phyloP scores from a whole-genome alignment of 2,329 filamentous ascomycete genomes.

The Zymoseptoria crescenta region DNA sequence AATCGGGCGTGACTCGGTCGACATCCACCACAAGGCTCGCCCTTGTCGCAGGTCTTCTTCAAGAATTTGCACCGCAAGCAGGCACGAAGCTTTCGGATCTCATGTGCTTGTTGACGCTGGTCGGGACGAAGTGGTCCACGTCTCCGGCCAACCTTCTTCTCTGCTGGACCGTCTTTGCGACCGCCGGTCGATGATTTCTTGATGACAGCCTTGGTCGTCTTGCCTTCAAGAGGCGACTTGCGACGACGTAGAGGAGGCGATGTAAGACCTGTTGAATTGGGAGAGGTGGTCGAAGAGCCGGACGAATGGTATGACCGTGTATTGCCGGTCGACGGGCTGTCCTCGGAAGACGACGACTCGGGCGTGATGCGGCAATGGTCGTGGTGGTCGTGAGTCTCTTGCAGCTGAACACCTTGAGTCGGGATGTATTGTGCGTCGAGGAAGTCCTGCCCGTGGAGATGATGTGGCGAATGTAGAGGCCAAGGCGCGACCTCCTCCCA shows the following conservation, averaged over 20 bases:
- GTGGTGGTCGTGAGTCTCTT: constrained; percentile 14
- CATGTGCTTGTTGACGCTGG: constrained; percentile 90
- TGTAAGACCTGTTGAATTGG: constrained; percentile 28
- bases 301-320: constrained; percentile 21
- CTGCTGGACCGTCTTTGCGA: constrained; percentile 67
- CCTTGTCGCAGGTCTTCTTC: constrained; percentile 98
- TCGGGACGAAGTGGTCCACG: constrained; percentile 85
- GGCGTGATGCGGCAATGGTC: constrained; percentile 25
- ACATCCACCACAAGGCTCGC: constrained; percentile 90
- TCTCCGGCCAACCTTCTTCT: constrained; percentile 89
- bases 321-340: constrained; percentile 20
- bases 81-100: constrained; percentile 89
- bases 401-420: constrained; percentile 8
- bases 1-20: constrained; percentile 90
- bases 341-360: constrained; percentile 20
- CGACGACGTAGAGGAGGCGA: constrained; percentile 54
- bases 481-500: constrained; percentile 71
- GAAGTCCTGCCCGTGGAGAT: constrained; percentile 55
- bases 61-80: constrained; percentile 96
- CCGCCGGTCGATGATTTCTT: constrained; percentile 60
- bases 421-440: constrained; percentile 50
- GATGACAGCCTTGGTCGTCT: constrained; percentile 75
- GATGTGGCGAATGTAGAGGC: constrained; percentile 73
- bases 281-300: constrained; percentile 27
- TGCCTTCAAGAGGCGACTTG: constrained; percentile 56